phyloP scores from a whole-genome alignment of 192 early-diverging fungal species.

The Thamnidium elegans region DNA sequence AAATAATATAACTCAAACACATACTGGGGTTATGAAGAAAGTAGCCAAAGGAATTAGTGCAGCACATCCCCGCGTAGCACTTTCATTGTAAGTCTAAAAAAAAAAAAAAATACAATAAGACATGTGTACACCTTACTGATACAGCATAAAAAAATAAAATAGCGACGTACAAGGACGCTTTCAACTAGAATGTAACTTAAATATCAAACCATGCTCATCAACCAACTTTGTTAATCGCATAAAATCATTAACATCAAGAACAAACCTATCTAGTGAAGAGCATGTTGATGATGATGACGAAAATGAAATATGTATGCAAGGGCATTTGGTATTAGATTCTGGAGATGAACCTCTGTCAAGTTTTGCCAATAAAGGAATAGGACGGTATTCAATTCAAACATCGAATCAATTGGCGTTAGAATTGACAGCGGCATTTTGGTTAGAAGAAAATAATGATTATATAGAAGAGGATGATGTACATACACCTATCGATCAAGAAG shows the following conservation, averaged over 20 bases:
- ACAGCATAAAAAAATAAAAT: neutral
- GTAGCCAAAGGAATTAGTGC: conserved; percentile 14
- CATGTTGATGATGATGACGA: neutral
- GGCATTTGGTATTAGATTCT: conserved; percentile 2
- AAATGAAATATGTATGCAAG: neutral
- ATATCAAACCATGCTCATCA: neutral
- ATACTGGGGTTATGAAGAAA: conserved; percentile 1
- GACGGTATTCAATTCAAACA: conserved; percentile 6
- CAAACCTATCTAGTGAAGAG: neutral
- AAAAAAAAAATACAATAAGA: neutral
- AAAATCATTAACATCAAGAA: neutral
- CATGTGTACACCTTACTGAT: neutral
- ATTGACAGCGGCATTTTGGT: conserved; percentile 10
- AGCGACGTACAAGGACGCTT: conserved; percentile 11
- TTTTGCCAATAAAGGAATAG: conserved; percentile 17
- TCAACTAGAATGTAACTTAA: conserved; percentile 1
- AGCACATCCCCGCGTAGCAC: conserved; percentile 5
- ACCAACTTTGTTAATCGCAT: neutral
- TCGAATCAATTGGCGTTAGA: neutral
- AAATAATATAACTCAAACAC: neutral
- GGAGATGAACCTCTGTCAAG: neutral
- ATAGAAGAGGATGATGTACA: neutral
- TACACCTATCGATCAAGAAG: neutral
- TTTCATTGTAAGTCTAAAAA: conserved; percentile 10
- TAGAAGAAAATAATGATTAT: conserved; percentile 7